Base-by-base conservation (phyloP, 495 filamentous ascomycete genomes). In the Ascobolus immersus region DNA sequence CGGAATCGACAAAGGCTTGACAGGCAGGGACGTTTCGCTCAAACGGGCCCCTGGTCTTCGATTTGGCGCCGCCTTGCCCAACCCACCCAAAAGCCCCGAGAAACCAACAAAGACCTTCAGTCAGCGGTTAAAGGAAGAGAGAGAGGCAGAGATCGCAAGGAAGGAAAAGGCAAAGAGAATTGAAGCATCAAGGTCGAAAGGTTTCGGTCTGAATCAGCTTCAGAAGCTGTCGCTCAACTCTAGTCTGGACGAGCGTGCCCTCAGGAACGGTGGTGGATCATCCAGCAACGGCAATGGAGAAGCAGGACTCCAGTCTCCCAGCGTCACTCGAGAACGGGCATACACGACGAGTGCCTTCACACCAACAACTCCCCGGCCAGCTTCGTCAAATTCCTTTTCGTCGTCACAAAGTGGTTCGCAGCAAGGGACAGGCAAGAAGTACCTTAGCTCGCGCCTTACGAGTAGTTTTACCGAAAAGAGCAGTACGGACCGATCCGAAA, bases 1-100 rank as follows among this genome's bases (percentile, higher is more conserved):
- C 8, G 86, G 89, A 2, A 89, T 96, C 28, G 81, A 92, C 48
- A 89, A 86, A 47, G 79, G 79, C 1, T 58, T 78, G 25, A 74
- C 61, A 39, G 82, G 73, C 4, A 65, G 62, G 24, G 79, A 92
- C 47, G 64, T 96, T 24, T 93, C 84, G 3, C 53, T 96, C 19
- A 80, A 74, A 47, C 61, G 78, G 39, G 71, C 78, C 0, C 65
- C 74, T 36, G 59, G 52, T 41, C 42, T 51, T 28, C 32, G n/a
- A 43, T 44, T 22, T 29, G 23, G 17, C 17, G 14, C 7, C 21
- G 25, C 4, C 18, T 19, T n/a, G 28, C 28, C 4, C 17, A 4
- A 11, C 9, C 28, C 22, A n/a, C 22, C 22, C 22, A n/a, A n/a
- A 31, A 17, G 14, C 28, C 11, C 25, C 4, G 25, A 11, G 3